These are phyloP conservation scores for Lachancea meyersii DNA, from an alignment of 805 yeast genomes.

Conservation along the genomic window DNA sequence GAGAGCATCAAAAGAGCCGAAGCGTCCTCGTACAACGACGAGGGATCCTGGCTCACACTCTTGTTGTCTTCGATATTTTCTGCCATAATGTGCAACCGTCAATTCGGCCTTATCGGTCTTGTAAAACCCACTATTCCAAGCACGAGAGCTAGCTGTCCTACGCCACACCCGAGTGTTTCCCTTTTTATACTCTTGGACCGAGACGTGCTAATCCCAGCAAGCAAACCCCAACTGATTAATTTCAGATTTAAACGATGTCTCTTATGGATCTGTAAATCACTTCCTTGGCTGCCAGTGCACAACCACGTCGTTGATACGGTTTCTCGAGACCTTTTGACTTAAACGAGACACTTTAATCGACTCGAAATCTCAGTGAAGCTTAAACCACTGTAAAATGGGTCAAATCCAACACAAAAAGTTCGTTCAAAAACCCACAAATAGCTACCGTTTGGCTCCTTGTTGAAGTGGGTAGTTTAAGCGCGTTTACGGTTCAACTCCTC, in stretches of 20 bases:
- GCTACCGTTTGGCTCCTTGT: no score
- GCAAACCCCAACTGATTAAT: neutral
- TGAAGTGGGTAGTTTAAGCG: no score
- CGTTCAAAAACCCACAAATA: neutral
- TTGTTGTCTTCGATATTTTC: slow-evolving; percentile 13
- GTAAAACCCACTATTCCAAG: no score
- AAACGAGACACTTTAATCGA: neutral
- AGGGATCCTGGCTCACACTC: neutral
- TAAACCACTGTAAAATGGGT: neutral
- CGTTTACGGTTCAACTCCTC: no score
- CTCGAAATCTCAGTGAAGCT: neutral
- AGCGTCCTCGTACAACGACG: slow-evolving; percentile 48
- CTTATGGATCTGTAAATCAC: neutral
- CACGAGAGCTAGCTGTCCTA: neutral
- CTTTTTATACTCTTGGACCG: neutral
- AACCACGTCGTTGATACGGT: no score
- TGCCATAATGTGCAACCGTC: neutral
- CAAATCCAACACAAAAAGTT: neutral
- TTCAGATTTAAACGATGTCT: neutral
- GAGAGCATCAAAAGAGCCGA: slow-evolving; percentile 58
- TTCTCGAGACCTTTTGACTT: neutral
- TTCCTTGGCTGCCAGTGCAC: neutral
- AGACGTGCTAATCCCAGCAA: neutral
- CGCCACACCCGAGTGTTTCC: neutral
- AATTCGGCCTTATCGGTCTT: neutral